Evolutionary conservation across 495 filamentous ascomycete species (phyloP).

Genomic region (Lophiotrema nucula): DNA sequence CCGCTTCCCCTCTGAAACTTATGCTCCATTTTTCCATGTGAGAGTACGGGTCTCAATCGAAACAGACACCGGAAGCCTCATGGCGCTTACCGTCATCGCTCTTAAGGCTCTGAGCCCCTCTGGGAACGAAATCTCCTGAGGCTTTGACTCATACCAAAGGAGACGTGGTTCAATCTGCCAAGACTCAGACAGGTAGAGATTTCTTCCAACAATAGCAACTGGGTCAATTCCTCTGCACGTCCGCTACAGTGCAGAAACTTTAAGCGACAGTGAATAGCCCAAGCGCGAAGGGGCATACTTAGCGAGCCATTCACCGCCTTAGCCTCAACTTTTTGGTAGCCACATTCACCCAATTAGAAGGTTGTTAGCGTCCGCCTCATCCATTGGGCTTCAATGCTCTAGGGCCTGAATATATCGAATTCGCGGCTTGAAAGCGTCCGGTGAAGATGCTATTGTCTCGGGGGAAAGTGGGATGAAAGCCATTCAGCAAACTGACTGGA

Average conservation of each 20-base stretch:
- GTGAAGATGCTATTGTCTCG: conserved; percentile 22
- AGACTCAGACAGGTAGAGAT: too few relatives aligned
- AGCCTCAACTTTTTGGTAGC: conserved; percentile 25
- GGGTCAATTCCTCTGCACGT: too few relatives aligned
- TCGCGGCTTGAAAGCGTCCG: conserved; percentile 8
- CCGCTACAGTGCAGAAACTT: too few relatives aligned
- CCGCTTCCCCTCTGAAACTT: conserved; percentile 28
- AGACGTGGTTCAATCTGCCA: conserved; percentile 20
- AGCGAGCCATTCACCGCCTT: conserved; percentile 26
- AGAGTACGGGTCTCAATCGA: too few relatives aligned
- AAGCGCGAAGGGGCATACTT: conserved; percentile 5
- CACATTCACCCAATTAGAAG: conserved; percentile 11
- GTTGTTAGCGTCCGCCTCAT: conserved; percentile 7
- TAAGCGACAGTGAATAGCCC: too few relatives aligned
- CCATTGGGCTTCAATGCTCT: conserved; percentile 28
- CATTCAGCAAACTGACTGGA: conserved; percentile 15
- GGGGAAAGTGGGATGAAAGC: background rate
- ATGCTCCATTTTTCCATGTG: conserved; percentile 14
- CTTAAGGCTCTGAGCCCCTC: too few relatives aligned
- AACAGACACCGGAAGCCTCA: too few relatives aligned
- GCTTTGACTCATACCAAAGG: conserved; percentile 21
- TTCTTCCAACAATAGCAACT: too few relatives aligned
- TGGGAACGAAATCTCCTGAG: too few relatives aligned
- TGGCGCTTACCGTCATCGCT: too few relatives aligned
- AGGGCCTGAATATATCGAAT: conserved; percentile 15